phyloP scores from a whole-genome alignment of 495 filamentous ascomycete genomes.

The Rusavskia elegans region DNA sequence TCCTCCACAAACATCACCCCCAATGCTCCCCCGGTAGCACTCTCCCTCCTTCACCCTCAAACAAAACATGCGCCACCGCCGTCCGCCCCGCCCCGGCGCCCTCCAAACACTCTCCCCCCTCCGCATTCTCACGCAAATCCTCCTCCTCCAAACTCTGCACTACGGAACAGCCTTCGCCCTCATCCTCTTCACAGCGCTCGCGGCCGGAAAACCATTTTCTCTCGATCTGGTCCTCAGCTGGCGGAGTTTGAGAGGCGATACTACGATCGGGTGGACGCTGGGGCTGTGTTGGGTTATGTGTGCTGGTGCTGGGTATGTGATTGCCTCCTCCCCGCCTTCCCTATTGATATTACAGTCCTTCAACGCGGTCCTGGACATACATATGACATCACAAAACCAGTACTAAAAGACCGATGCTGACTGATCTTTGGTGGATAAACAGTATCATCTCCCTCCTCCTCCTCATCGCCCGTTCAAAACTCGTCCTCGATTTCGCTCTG shows the following conservation, averaged over 20 bases:
- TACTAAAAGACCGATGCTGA: too few relatives aligned
- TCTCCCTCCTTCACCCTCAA: not conserved
- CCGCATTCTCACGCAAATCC: conserved; percentile 75
- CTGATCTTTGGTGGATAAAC: too few relatives aligned
- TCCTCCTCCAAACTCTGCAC: conserved; percentile 69
- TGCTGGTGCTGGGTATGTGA: conserved; percentile 57
- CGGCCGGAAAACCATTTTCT: conserved; percentile 58
- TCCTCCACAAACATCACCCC: not conserved
- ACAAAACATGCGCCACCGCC: conserved; percentile 32
- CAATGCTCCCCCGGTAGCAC: not conserved
- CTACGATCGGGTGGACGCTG: conserved; percentile 79
- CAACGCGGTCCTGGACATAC: not conserved
- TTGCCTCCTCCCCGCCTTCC: not conserved
- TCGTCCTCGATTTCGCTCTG: conserved; percentile 65
- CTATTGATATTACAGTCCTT: not conserved
- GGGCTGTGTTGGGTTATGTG: conserved; percentile 77
- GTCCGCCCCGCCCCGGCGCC: conserved; percentile 62
- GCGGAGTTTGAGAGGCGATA: conserved; percentile 73
- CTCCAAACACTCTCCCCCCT: conserved; percentile 69
- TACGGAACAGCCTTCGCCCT: conserved; percentile 60
- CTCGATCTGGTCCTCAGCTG: conserved; percentile 64
- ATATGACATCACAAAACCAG: too few relatives aligned
- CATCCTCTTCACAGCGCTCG: conserved; percentile 76
- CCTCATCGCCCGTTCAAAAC: conserved; percentile 14
- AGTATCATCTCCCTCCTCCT: conserved; percentile 10